Conservation (phyloP, 2,329 filamentous ascomycete genomes). For the Boeremia exigua region DNA sequence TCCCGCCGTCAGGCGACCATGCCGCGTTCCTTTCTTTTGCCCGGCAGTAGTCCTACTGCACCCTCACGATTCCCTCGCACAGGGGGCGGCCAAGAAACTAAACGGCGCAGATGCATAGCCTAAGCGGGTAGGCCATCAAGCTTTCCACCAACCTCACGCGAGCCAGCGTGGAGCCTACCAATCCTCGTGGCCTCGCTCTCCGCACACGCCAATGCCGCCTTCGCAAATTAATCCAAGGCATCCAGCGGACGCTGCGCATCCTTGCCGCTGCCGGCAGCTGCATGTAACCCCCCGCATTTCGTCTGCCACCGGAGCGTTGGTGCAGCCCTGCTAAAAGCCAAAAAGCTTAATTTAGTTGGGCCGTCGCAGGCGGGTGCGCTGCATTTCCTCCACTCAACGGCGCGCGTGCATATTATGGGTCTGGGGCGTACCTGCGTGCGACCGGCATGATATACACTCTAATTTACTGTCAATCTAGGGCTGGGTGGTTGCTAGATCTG, state of each 20-base stretch:
- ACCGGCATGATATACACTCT: neutral
- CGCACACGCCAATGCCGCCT: constrained; percentile 3
- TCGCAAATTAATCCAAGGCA: neutral
- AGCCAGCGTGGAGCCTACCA: neutral
- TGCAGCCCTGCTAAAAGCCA: constrained; percentile 2
- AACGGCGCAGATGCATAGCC: neutral
- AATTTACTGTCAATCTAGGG: neutral
- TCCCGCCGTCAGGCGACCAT: neutral
- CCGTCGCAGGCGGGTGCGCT: neutral
- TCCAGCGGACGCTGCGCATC: neutral
- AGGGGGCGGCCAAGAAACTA: neutral
- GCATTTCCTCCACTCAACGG: constrained; percentile 13
- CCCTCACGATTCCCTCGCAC: neutral
- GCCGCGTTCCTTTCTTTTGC: neutral
- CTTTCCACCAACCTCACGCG: constrained; percentile 14
- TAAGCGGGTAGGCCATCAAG: neutral
- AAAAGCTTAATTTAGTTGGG: constrained; percentile 8
- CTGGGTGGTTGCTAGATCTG: neutral
- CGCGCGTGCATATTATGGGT: neutral
- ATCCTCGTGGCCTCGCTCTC: neutral
- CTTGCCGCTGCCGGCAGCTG: constrained; percentile 4
- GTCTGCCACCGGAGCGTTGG: neutral
- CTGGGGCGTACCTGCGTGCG: neutral
- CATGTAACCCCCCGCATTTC: constrained; percentile 4
- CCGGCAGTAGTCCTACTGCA: neutral